Evolutionary conservation across 192 early-diverging fungal species (phyloP).

Genomic region (Coemansia sp.): DNA sequence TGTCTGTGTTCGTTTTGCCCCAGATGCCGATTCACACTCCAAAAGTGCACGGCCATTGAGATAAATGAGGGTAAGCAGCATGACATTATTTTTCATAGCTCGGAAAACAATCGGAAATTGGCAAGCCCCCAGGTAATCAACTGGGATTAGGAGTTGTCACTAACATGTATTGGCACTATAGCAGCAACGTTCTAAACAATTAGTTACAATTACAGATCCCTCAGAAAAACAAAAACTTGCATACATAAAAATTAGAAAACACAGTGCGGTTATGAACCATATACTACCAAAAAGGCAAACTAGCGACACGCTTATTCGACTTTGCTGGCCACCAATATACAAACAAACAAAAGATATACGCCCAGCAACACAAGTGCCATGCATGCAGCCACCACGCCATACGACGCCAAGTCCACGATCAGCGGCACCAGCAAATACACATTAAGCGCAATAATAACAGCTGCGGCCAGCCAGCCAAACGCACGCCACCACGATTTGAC

Average conservation of each 20-base stretch:
- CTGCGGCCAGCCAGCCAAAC: slow-evolving; percentile 54
- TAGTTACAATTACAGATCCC: too few relatives aligned
- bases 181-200: too few relatives aligned
- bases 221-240: not conserved
- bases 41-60: too few relatives aligned
- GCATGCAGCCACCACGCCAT: slow-evolving; percentile 12
- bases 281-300: not conserved
- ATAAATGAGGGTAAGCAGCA: too few relatives aligned
- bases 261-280: not conserved
- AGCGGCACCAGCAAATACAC: slow-evolving; percentile 54
- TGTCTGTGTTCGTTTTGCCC: too few relatives aligned
- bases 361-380: slow-evolving; percentile 18
- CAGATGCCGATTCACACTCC: too few relatives aligned
- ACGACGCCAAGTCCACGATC: slow-evolving; percentile 19
- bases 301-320: not conserved
- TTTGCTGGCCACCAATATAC: slow-evolving; percentile 9
- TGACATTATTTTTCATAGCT: too few relatives aligned
- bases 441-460: slow-evolving; percentile 59
- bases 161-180: too few relatives aligned
- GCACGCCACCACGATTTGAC: slow-evolving; percentile 17
- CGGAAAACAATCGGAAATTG: too few relatives aligned
- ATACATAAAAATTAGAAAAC: not conserved
- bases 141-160: too few relatives aligned
- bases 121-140: too few relatives aligned
- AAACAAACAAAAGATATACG: slow-evolving; percentile 28